phyloP scores from a whole-genome alignment of 75 land plant genomes.

The Isoetes taiwanensis region DNA sequence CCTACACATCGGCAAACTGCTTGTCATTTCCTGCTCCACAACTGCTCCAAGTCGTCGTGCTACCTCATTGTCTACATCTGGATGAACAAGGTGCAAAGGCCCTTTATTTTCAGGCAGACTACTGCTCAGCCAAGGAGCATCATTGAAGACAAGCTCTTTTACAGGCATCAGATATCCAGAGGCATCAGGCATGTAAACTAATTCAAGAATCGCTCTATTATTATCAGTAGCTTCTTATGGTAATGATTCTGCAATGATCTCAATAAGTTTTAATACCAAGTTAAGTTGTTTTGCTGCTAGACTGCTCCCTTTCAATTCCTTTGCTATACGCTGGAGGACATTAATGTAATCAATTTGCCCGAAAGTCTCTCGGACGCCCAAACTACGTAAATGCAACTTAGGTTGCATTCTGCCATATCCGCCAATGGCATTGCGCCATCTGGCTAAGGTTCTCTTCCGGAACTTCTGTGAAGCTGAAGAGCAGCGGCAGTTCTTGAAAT shows the following conservation, averaged over 20 bases:
- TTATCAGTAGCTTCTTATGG: slow-evolving; percentile 14
- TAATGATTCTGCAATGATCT: slow-evolving; percentile 49
- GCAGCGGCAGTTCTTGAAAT: too few species aligned
- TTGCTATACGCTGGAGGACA: slow-evolving; percentile 48
- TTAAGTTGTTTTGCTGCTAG: slow-evolving; percentile 55
- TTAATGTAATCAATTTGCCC: slow-evolving; percentile 42
- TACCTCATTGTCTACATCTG: slow-evolving; percentile 58
- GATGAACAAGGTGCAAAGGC: slow-evolving; percentile 49
- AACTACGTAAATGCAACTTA: too few species aligned
- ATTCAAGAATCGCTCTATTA: slow-evolving; percentile 18
- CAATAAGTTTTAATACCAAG: slow-evolving; percentile 73
- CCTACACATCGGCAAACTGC: slow-evolving; percentile 64
- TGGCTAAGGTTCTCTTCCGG: too few species aligned
- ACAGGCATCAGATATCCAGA: slow-evolving; percentile 36
- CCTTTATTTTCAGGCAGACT: slow-evolving; percentile 11
- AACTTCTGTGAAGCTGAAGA: too few species aligned
- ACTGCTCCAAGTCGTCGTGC: slow-evolving; percentile 65
- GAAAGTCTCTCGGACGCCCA: slow-evolving; percentile 66
- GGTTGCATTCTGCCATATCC: too few species aligned
- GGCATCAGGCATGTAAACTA: slow-evolving; percentile 59
- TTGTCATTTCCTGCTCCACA: slow-evolving; percentile 76
- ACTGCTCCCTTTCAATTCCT: slow-evolving; percentile 41
- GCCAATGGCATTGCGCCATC: too few species aligned
- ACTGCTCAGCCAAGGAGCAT: slow-evolving; percentile 89
- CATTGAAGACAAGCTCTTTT: slow-evolving; percentile 67